Evolutionary conservation across 2,329 filamentous ascomycete genomes (phyloP).

Genomic region (Ceratocystis ficicola): DNA sequence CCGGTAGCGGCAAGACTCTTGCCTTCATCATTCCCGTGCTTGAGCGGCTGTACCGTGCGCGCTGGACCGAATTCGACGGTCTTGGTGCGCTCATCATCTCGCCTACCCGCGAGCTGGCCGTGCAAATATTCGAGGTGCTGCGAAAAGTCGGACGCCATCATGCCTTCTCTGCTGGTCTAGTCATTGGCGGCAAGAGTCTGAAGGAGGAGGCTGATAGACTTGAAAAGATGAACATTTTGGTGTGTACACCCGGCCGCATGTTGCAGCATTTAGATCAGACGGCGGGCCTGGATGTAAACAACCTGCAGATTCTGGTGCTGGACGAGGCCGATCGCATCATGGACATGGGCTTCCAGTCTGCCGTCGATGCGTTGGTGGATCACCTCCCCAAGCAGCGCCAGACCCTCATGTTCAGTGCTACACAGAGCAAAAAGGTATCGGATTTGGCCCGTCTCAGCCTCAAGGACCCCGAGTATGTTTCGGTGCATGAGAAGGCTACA

Average conservation of each 20-base stretch:
- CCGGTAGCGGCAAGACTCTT: conserved; percentile 87
- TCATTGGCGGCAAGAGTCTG: conserved; percentile 87
- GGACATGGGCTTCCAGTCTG: conserved; percentile 90
- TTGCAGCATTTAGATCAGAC: conserved; percentile 94
- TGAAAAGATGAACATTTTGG: conserved; percentile 88
- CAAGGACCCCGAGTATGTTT: conserved; percentile 84
- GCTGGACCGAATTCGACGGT: conserved; percentile 84
- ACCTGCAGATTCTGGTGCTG: conserved; percentile 81
- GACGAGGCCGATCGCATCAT: conserved; percentile 95
- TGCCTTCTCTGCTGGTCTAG: conserved; percentile 77
- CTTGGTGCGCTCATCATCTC: conserved; percentile 86
- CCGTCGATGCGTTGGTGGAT: conserved; percentile 83
- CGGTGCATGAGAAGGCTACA: conserved; percentile 73
- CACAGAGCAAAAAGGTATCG: conserved; percentile 86
- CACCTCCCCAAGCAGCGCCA: conserved; percentile 78
- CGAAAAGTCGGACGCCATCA: conserved; percentile 82
- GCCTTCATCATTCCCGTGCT: conserved; percentile 86
- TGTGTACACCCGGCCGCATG: conserved; percentile 90
- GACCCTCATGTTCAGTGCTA: conserved; percentile 90
- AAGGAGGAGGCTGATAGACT: conserved; percentile 77
- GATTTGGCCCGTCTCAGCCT: conserved; percentile 82
- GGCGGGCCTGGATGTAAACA: conserved; percentile 75
- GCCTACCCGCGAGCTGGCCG: conserved; percentile 86
- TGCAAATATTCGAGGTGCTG: conserved; percentile 92
- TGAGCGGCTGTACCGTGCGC: conserved; percentile 78